Base-by-base conservation (phyloP, 2,329 filamentous ascomycete genomes). In the Pyricularia grisea region DNA sequence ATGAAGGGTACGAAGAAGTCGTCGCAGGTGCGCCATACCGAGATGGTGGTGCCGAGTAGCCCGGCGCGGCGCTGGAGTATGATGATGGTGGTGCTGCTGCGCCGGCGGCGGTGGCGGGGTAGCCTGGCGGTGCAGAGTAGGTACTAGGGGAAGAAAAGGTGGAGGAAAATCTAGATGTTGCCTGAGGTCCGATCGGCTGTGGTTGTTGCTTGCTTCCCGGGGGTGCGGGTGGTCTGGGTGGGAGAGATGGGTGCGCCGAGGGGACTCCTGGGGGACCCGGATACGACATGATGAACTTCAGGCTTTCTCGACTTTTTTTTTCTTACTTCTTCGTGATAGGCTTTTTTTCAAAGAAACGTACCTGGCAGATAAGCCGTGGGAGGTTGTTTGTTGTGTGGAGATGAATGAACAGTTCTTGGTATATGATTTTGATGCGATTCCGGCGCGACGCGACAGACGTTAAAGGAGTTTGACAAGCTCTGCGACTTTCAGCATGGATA, bases 1-100 rank as follows among this genome's bases (percentile, higher is more conserved):
- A 76, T 31, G 72, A 74, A 70, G 76, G 77, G 25, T 61, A 61
- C 3, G n/a, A n/a, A n/a, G 58, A 27, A 30, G 75, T 71, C 36
- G 75, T 72, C 28, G 76, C 73, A 60, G 75, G 71, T 14, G 77
- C 75, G 77, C 81, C 83, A 83, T 85, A 84, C 31, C 80, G 79
- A 67, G 76, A 73, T 67, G 76, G 73, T 42, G 81, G 73, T 66
- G 81, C 78, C 72, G 76, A 74, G 71, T 75, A 75, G 69, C 68
- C 69, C 50, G 72, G 68, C 25, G 64, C 36, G 25, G 65, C 58
- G 69, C 66, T 67, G 50, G 67, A 66, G 58, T 66, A 63, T 66
- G 64, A 60, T 60, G 10, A 50, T 65, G 64, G 72, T 36, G 36
- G 70, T 50, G 27, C 67, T 20, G 12, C 66, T 6, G 69, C 66